These are phyloP conservation scores for Euphorbia lathyris DNA, from an alignment of 345 rosid genomes.

Conservation along the genomic window DNA sequence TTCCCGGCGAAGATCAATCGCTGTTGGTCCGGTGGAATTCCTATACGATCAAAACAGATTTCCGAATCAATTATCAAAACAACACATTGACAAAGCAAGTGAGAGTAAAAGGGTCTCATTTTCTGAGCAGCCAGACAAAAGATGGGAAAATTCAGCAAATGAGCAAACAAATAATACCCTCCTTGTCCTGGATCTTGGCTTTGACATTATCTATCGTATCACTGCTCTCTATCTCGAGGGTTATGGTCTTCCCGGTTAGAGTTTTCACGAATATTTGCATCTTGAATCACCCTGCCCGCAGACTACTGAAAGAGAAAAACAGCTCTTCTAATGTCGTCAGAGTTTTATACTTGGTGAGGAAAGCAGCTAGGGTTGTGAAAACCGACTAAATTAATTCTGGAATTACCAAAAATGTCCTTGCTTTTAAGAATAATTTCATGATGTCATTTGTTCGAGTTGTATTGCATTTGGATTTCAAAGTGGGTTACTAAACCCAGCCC, in stretches of 20 bases:
- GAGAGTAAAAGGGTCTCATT: neutral
- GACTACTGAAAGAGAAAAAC: neutral
- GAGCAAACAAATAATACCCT: slow-evolving; percentile 36
- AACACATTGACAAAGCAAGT: no score
- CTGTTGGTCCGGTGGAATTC: slow-evolving; percentile 19
- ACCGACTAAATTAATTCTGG: no score
- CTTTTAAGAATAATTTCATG: no score
- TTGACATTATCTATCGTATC: slow-evolving; percentile 90
- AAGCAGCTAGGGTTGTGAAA: neutral
- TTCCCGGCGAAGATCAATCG: slow-evolving; percentile 18
- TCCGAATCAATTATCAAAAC: neutral
- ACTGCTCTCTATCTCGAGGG: slow-evolving; percentile 92
- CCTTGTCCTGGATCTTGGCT: slow-evolving; percentile 92
- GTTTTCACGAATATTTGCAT: slow-evolving; percentile 97
- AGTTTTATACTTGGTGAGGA: neutral
- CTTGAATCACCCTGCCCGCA: neutral
- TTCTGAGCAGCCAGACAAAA: neutral
- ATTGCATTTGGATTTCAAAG: no score
- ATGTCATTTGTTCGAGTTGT: no score
- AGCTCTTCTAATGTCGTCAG: no score
- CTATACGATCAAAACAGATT: neutral
- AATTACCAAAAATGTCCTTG: no score
- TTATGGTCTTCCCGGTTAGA: slow-evolving; percentile 88
- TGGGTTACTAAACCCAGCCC: no score
- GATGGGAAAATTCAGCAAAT: neutral